Evolutionary conservation across 2,329 filamentous ascomycete genomes (phyloP), one percentile per base, ranked within the genome.

Genomic region (Beauveria medogensis): DNA sequence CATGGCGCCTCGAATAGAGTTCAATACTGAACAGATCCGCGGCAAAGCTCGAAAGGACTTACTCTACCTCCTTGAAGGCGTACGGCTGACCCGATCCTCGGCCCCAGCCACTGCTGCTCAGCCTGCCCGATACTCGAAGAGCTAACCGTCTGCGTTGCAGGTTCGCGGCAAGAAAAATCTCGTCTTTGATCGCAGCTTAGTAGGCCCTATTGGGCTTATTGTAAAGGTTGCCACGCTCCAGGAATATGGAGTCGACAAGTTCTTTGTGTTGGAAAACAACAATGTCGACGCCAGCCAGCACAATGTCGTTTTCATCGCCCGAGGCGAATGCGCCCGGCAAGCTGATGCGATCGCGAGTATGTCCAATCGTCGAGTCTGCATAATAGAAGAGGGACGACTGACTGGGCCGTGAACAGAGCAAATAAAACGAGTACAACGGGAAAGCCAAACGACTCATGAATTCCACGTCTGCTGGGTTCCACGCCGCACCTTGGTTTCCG

Each of bases 121-220:
- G 58, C 50, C 14, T 22, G 50, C 28, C 20, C 12, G 41, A 12
- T 43, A 58, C 59, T 64, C 41, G 47, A 55, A 56, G 56, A 63
- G 50, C 58, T 60, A 64, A 58, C 57, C 22, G 41, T 64, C 54
- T 61, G 20, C 63, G 58, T 64, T 50, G 62, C 71, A 99, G 94
- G 91, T 97, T 66, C 90, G 93, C 72, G 95, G 95, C 68, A 99
- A 97, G 84, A 99, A 99, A 82, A 97, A 97, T 71, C 81, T 99
- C 64, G 90, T 99, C 57, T 88, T 99, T 71, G 93, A 97, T 73
- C 90, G 89, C 74, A 88, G 87, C 68, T 82, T 99, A 68, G 92
- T 93, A 67, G 94, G 93, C 26, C 91, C 92, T 34, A 83, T 99
- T 67, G 91, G 92, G 63, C 82, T 93, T 63, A 88, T 99, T 67